Conservation (phyloP, 1,139 yeast species). For the Pichia sp. region DNA sequence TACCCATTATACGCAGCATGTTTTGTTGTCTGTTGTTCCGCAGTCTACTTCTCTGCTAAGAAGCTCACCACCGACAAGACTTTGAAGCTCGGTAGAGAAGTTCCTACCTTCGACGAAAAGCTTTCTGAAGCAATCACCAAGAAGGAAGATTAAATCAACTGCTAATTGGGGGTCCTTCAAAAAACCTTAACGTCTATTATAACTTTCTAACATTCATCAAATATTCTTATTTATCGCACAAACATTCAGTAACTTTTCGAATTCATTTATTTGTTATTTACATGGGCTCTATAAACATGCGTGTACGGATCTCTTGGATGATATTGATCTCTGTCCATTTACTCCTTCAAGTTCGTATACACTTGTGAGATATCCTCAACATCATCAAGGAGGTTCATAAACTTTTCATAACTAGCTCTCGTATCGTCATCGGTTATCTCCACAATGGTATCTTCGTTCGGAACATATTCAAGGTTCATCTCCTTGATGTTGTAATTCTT, state of each 20-base stretch:
- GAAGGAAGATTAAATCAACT: constrained; percentile 17
- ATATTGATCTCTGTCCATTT: neutral
- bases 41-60: constrained; percentile 62
- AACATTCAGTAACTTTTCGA: too few relatives aligned
- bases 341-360: constrained; percentile 44
- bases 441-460: constrained; percentile 56
- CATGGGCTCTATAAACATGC: too few relatives aligned
- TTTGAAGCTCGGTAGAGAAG: constrained; percentile 59
- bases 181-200: constrained; percentile 2
- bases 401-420: constrained; percentile 46
- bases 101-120: constrained; percentile 55
- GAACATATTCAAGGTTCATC: constrained; percentile 60
- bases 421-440: constrained; percentile 48
- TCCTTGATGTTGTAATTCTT: constrained; percentile 56
- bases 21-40: constrained; percentile 64
- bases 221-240: neutral
- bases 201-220: neutral
- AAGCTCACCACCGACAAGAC: constrained; percentile 60
- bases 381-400: constrained; percentile 58
- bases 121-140: constrained; percentile 43
- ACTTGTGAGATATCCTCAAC: constrained; percentile 77
- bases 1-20: constrained; percentile 60
- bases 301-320: too few relatives aligned
- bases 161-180: constrained; percentile 11
- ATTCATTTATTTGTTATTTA: too few relatives aligned